These are phyloP conservation scores for Ormosia semicastrata DNA, from an alignment of 306 rosid genomes.

Conservation along the genomic window DNA sequence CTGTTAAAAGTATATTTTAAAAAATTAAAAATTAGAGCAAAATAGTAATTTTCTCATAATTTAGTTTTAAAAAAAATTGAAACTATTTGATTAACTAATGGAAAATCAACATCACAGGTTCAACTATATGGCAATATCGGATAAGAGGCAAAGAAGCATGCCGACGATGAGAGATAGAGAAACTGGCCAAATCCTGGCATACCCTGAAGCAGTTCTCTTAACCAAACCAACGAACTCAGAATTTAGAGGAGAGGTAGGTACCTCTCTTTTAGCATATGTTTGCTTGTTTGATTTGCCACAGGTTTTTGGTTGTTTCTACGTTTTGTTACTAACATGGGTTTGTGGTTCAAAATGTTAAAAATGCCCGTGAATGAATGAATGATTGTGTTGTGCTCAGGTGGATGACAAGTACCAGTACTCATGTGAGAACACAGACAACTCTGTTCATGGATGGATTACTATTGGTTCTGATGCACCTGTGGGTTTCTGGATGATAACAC, in stretches of 20 bases:
- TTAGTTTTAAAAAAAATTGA: neutral
- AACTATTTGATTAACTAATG: neutral
- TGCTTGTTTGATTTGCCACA: neutral
- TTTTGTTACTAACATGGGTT: neutral
- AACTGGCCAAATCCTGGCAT: constrained; percentile 50
- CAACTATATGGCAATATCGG: constrained; percentile 65
- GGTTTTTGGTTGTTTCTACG: neutral
- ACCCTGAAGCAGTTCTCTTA: constrained; percentile 71
- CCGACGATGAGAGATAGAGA: constrained; percentile 60
- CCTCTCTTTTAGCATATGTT: neutral
- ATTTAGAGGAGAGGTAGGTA: constrained; percentile 78
- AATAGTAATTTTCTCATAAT: neutral
- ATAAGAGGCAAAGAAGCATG: constrained; percentile 61
- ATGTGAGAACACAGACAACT: constrained; percentile 49
- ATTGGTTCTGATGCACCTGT: constrained; percentile 37
- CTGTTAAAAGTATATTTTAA: neutral
- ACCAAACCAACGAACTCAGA: constrained; percentile 45
- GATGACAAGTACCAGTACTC: constrained; percentile 97
- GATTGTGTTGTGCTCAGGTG: constrained; percentile 50
- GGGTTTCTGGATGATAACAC: constrained; percentile 89
- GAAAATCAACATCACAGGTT: constrained; percentile 40
- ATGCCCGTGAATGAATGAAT: constrained; percentile 21
- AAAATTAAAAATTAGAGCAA: neutral
- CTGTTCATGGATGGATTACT: constrained; percentile 74
- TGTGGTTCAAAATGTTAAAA: neutral